Base-by-base conservation (phyloP, 306 rosid species). In the Glycine tomentella region DNA sequence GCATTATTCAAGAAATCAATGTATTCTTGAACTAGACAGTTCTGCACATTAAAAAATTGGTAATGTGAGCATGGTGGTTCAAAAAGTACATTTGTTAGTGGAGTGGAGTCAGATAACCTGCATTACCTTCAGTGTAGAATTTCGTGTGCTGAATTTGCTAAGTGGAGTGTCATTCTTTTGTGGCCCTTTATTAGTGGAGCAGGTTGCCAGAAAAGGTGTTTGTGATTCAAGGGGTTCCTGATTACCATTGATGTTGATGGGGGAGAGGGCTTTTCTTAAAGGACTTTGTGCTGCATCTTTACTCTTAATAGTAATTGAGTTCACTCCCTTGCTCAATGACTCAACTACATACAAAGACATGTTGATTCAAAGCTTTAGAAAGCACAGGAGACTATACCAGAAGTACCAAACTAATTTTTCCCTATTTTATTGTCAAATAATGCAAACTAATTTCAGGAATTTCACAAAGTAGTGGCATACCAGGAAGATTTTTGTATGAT, bases 1-100 rank as follows among this genome's bases (percentile, higher is more conserved):
- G 98, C 99, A 61, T 91, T 86, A 73, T 95, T 95, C 77, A 93
- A 85, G 92, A 93, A 89, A 78, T 86, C 85, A 69, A 95, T 65
- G 79, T 95, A 95, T 79, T 93, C 94, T 75, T 91, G 90, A 62
- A 79, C 92, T 20, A 95, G 87, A 77, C 83, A 86, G 65, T 63
- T 84, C 99, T 95, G 93, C 82, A 52, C 7, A 79, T 11, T 34
- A 14, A 53, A 68, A 68, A 63, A 70, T 7, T 40, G 38, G 11
- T 46, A 8, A 81, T 9, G 77, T 82, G 72, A 88, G 86, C 63
- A 70, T 25, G 77, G 69, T 3, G 20, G 10, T 63, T 84, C 70
- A 14, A 36, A 56, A 80, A 53, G 49, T 36, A 9, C 51, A 51
- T 15, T 70, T 74, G 50, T 49, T 14, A 49, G 59, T 46, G 44